Evolutionary conservation across 1,284 basidiomycete species (phyloP).

Genomic region (Ustilago trichophora): DNA sequence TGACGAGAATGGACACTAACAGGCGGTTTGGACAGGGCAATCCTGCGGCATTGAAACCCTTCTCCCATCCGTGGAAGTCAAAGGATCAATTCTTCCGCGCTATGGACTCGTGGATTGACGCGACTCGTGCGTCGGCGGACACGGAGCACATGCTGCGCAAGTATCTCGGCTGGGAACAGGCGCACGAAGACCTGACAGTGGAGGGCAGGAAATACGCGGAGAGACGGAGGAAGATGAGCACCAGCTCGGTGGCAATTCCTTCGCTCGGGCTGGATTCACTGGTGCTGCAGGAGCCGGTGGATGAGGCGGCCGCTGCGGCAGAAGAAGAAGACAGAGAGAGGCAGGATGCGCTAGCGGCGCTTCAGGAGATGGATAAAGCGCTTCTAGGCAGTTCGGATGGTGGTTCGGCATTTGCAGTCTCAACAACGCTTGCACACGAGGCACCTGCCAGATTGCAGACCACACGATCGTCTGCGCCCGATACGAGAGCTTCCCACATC

Average conservation of each 20-base stretch:
- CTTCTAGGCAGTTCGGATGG: neutral
- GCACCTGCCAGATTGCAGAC: conserved; percentile 42
- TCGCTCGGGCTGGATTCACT: conserved; percentile 9
- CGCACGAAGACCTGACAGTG: conserved; percentile 45
- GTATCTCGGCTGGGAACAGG: conserved; percentile 46
- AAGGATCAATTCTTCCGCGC: conserved; percentile 40
- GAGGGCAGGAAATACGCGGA: conserved; percentile 50
- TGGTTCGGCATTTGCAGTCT: conserved; percentile 11
- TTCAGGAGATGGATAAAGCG: neutral
- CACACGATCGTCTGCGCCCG: conserved; percentile 13
- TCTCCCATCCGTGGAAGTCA: conserved; percentile 44
- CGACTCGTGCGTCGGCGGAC: conserved; percentile 25
- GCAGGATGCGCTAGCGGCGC: neutral
- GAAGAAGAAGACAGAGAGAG: conserved; percentile 1
- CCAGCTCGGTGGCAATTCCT: conserved; percentile 9
- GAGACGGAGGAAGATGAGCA: conserved; percentile 41
- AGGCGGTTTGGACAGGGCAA: conserved; percentile 32
- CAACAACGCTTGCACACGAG: conserved; percentile 29
- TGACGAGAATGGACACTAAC: conserved; percentile 12
- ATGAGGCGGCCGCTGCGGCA: no score
- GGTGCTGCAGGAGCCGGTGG: no score
- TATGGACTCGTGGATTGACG: conserved; percentile 34
- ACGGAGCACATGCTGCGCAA: conserved; percentile 30
- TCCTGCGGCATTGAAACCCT: conserved; percentile 33
- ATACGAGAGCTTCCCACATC: neutral